These are phyloP conservation scores for Aschersonia sp. DNA, from an alignment of 2,329 filamentous ascomycete species.

Conservation along the genomic window DNA sequence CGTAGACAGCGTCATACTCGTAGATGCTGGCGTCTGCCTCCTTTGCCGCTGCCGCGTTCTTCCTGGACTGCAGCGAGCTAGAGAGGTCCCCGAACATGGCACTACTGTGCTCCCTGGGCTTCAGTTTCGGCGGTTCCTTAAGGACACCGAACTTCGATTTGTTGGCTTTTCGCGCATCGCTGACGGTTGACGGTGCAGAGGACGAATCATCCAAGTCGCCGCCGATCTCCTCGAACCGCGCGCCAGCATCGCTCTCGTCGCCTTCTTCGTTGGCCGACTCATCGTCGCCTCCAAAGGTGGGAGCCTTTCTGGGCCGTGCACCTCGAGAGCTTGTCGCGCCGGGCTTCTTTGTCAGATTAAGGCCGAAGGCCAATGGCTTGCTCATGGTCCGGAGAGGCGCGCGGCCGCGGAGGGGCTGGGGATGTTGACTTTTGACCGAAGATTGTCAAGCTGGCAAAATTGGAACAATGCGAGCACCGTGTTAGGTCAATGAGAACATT, in stretches of 20 bases:
- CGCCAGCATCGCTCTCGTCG: conserved; percentile 20
- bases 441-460: background rate
- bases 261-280: conserved; percentile 37
- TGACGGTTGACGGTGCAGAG: conserved; percentile 7
- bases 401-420: background rate
- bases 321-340: conserved; percentile 32
- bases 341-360: conserved; percentile 47
- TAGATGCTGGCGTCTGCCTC: conserved; percentile 62
- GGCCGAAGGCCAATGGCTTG: conserved; percentile 38
- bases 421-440: background rate
- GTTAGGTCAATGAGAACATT: too few relatives aligned
- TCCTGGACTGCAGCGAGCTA: conserved; percentile 45
- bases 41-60: conserved; percentile 49
- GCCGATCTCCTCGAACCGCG: conserved; percentile 44
- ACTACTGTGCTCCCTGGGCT: conserved; percentile 24
- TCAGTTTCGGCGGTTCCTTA: conserved; percentile 26
- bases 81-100: conserved; percentile 52
- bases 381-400: conserved; percentile 20
- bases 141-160: conserved; percentile 19
- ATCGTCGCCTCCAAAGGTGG: conserved; percentile 42
- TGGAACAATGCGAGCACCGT: too few relatives aligned
- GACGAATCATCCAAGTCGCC: conserved; percentile 40
- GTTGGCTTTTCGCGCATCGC: conserved; percentile 15
- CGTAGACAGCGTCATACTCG: conserved; percentile 75
- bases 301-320: conserved; percentile 28